phyloP scores from a whole-genome alignment of 2,329 filamentous ascomycete species.

The Dactylellina haptotyla region DNA sequence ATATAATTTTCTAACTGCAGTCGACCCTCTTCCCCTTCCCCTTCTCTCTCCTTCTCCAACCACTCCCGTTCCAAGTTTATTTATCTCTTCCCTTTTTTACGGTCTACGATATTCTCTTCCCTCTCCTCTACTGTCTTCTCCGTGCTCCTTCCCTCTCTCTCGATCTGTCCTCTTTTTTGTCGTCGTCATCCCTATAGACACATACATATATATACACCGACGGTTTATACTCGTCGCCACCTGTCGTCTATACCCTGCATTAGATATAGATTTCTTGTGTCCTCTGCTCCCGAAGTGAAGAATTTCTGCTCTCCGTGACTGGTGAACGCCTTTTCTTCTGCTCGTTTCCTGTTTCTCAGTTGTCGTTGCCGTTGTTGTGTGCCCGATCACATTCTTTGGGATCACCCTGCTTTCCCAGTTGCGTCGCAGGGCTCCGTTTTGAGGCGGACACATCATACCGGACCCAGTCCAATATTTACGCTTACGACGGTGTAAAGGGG shows the following conservation, averaged over 20 bases:
- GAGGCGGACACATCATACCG: constrained; percentile 54
- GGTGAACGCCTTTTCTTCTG: constrained; percentile 33
- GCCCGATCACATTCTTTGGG: constrained; percentile 37
- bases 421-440: constrained; percentile 51
- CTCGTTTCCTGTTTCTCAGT: too few species aligned
- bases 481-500: constrained; percentile 50
- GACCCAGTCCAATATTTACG: constrained; percentile 51
- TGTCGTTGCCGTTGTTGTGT: constrained; percentile 35
- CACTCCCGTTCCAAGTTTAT: constrained; percentile 36
- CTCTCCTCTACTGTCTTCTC: constrained; percentile 29
- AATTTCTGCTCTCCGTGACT: constrained; percentile 38
- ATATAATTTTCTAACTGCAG: constrained; percentile 54
- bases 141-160: constrained; percentile 19
- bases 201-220: constrained; percentile 18
- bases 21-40: too few species aligned
- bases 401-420: constrained; percentile 26
- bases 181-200: neutral
- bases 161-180: constrained; percentile 18
- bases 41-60: constrained; percentile 33
- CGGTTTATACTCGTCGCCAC: too few species aligned
- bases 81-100: constrained; percentile 28
- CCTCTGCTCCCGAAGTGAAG: constrained; percentile 34
- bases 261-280: constrained; percentile 52
- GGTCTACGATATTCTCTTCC: constrained; percentile 16
- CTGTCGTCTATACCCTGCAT: constrained; percentile 31